These are phyloP conservation scores for Isoetes taiwanensis DNA, from an alignment of 75 land plant species.

Conservation along the genomic window DNA sequence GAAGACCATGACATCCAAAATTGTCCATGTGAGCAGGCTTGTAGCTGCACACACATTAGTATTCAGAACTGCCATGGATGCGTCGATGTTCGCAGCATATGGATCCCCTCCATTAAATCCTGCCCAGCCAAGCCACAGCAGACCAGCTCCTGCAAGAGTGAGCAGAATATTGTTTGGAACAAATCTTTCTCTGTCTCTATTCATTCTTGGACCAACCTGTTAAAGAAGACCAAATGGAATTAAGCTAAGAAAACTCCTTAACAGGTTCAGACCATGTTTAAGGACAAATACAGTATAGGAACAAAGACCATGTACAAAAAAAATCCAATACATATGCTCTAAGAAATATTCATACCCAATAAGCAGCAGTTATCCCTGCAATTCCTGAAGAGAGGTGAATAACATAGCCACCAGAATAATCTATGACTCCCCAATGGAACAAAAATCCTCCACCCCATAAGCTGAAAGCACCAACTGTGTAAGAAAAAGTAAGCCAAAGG, in stretches of 20 bases:
- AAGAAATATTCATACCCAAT: constrained; percentile 25
- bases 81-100: constrained; percentile 45
- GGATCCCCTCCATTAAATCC: constrained; percentile 89
- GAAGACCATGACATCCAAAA: constrained; percentile 47
- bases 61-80: constrained; percentile 56
- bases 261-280: neutral
- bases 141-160: constrained; percentile 52
- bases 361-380: constrained; percentile 44
- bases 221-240: neutral
- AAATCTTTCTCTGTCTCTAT: constrained; percentile 51
- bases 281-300: neutral
- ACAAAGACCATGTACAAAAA: neutral
- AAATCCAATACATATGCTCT: neutral
- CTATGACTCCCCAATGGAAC: constrained; percentile 46
- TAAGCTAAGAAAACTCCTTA: neutral
- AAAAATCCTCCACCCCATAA: constrained; percentile 53
- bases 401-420: constrained; percentile 72
- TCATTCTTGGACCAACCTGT: constrained; percentile 52
- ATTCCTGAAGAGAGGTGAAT: constrained; percentile 66
- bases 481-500: constrained; percentile 44
- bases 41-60: constrained; percentile 68
- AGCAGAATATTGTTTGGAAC: constrained; percentile 65
- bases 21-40: constrained; percentile 61
- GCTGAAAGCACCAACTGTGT: constrained; percentile 46
- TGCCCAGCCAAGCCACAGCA: constrained; percentile 68